Evolutionary conservation across 495 filamentous ascomycete species (phyloP).

Genomic region (Penicillium herquei): DNA sequence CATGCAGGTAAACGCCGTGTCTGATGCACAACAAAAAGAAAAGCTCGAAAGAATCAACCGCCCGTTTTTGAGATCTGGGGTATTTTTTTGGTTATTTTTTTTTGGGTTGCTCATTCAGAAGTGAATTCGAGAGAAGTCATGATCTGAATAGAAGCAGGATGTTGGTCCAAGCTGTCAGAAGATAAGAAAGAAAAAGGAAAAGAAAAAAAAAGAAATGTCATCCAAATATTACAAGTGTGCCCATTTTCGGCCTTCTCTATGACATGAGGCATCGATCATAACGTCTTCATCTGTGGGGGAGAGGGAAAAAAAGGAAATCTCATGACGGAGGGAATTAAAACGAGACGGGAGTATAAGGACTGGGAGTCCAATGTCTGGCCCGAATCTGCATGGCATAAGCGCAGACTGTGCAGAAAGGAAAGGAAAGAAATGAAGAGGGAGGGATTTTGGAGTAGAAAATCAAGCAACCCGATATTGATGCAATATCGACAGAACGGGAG

Average conservation of each 20-base stretch:
- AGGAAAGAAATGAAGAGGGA: neutral
- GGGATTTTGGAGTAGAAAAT: too few species aligned
- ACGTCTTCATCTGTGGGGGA: constrained; percentile 36
- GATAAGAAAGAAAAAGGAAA: constrained; percentile 11
- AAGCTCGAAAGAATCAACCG: constrained; percentile 12
- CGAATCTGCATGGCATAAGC: neutral
- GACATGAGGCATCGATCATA: constrained; percentile 49
- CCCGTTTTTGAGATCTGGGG: constrained; percentile 10
- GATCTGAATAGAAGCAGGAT: too few species aligned
- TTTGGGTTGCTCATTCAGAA: neutral
- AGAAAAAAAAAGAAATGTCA: constrained; percentile 23
- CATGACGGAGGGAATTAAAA: constrained; percentile 35
- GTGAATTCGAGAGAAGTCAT: too few species aligned
- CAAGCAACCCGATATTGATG: constrained; percentile 23
- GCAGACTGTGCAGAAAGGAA: constrained; percentile 11
- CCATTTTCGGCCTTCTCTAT: constrained; percentile 42
- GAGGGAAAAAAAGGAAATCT: constrained; percentile 13
- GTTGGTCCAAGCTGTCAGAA: too few species aligned
- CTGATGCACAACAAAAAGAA: constrained; percentile 26
- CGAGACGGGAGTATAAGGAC: neutral
- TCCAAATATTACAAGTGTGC: constrained; percentile 32
- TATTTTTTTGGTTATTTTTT: constrained; percentile 15
- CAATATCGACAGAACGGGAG: constrained; percentile 5
- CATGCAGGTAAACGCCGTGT: constrained; percentile 23
- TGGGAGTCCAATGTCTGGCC: neutral